phyloP scores from a whole-genome alignment of 2,329 filamentous ascomycete genomes.

The Verticillium alfalfae region DNA sequence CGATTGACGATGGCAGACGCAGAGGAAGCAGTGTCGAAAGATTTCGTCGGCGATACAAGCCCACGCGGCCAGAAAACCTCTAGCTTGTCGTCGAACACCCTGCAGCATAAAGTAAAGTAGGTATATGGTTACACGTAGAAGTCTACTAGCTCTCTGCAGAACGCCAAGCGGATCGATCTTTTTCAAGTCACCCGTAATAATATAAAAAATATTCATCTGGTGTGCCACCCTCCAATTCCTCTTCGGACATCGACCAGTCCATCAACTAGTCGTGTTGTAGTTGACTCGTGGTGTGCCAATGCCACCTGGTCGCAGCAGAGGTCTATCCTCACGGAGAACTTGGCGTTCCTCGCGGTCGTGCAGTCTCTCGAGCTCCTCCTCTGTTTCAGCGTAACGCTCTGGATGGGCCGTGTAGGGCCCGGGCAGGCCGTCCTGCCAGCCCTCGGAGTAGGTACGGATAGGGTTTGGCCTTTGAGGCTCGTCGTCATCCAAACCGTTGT shows the following conservation, averaged over 20 bases:
- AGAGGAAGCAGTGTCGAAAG: not conserved
- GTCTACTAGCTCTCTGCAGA: not conserved
- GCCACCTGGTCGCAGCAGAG: slow-evolving; percentile 42
- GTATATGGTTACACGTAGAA: not conserved
- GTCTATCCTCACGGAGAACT: slow-evolving; percentile 43
- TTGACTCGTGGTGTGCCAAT: slow-evolving; percentile 39
- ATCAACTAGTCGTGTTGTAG: slow-evolving; percentile 25
- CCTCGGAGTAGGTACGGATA: slow-evolving; percentile 40
- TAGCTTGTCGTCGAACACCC: slow-evolving; percentile 8
- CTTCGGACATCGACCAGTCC: not conserved
- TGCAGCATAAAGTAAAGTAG: not conserved
- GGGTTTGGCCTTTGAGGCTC: slow-evolving; percentile 27
- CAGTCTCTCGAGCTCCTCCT: slow-evolving; percentile 45
- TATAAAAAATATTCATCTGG: not conserved
- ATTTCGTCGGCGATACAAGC: no score
- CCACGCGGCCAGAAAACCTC: no score
- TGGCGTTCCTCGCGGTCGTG: slow-evolving; percentile 45
- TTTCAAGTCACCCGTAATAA: not conserved
- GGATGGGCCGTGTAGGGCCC: slow-evolving; percentile 47
- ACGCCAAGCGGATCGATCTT: not conserved
- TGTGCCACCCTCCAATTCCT: not conserved
- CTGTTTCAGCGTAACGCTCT: slow-evolving; percentile 44
- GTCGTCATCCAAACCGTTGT: not conserved
- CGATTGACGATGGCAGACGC: not conserved
- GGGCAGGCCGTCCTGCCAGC: slow-evolving; percentile 44